A percentile compares a stretch with the other conserved stretches of the same genome.
Evolutionary conservation across 306 rosid genomes (phyloP).

Genomic region (Prunus mume): DNA sequence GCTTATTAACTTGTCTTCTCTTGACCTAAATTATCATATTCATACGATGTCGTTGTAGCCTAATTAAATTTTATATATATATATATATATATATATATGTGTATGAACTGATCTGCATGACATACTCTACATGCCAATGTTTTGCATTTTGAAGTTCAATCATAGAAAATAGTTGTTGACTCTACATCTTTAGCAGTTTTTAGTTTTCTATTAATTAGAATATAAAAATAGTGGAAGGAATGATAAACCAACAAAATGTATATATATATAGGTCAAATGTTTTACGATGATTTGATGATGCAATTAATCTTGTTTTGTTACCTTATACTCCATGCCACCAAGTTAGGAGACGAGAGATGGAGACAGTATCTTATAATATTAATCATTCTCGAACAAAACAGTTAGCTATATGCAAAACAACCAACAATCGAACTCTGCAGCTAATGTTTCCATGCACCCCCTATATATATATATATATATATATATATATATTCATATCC

Average conservation of each 20-base stretch:
- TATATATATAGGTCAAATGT: constrained; percentile 34
- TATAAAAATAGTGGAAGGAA: background rate
- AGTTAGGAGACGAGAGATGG: constrained; percentile 25
- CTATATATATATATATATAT: too few relatives aligned
- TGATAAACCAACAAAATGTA: background rate
- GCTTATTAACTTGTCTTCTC: background rate
- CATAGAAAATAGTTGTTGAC: background rate
- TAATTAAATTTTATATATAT: background rate
- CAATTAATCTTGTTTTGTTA: constrained; percentile 12
- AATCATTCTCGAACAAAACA: constrained; percentile 21
- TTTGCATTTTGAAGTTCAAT: background rate
- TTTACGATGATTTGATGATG: constrained; percentile 9
- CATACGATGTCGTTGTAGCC: constrained; percentile 31
- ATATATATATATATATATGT: background rate
- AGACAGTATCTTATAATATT: constrained; percentile 24
- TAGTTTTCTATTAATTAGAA: background rate
- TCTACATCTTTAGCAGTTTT: background rate
- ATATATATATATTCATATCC: background rate
- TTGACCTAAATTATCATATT: background rate
- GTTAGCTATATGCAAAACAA: constrained; percentile 25
- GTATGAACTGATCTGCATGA: constrained; percentile 4
- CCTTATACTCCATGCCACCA: constrained; percentile 38
- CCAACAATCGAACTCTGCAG: background rate
- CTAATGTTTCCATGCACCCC: constrained; percentile 11
- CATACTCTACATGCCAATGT: constrained; percentile 34